Conservation (phyloP, 345 rosid genomes). For the Limnanthes douglasii region DNA sequence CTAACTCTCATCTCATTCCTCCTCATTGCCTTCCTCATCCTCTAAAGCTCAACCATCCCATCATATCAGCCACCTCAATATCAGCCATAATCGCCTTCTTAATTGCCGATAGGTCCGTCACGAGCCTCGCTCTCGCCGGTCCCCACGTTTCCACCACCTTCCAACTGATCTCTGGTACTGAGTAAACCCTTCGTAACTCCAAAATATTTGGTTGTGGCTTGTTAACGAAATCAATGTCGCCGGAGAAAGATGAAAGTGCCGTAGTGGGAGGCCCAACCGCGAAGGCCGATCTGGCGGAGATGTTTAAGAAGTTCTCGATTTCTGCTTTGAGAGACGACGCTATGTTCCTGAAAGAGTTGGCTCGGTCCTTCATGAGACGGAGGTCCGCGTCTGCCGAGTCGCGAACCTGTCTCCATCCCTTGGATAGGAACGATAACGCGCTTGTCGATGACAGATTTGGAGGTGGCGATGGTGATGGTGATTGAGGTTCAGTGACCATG, state of each 20-base stretch:
- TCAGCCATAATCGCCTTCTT: constrained; percentile 65
- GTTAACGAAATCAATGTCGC: constrained; percentile 69
- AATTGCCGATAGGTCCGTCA: constrained; percentile 69
- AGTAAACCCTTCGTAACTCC: constrained; percentile 83
- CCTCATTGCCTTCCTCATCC: constrained; percentile 32
- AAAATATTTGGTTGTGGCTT: constrained; percentile 75
- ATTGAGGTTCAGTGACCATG: too few relatives aligned
- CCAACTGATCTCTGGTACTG: constrained; percentile 81
- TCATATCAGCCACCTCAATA: constrained; percentile 21
- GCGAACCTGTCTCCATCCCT: constrained; percentile 84
- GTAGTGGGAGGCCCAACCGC: constrained; percentile 29
- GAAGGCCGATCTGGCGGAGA: constrained; percentile 49
- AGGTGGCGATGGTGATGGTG: too few relatives aligned
- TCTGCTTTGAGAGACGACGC: constrained; percentile 76
- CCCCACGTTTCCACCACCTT: constrained; percentile 80
- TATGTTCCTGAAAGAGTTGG: constrained; percentile 72
- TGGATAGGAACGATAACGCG: constrained; percentile 69
- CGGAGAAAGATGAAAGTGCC: constrained; percentile 19
- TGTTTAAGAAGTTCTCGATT: constrained; percentile 63
- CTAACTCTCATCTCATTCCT: constrained; percentile 26
- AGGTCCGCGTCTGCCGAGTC: constrained; percentile 93
- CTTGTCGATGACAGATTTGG: constrained; percentile 31
- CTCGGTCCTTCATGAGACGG: constrained; percentile 68
- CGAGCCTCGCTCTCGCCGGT: constrained; percentile 46
- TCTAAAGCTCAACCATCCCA: constrained; percentile 28